Evolutionary conservation across 1,139 yeast species (phyloP).

Genomic region (Candida sanyaensis): DNA sequence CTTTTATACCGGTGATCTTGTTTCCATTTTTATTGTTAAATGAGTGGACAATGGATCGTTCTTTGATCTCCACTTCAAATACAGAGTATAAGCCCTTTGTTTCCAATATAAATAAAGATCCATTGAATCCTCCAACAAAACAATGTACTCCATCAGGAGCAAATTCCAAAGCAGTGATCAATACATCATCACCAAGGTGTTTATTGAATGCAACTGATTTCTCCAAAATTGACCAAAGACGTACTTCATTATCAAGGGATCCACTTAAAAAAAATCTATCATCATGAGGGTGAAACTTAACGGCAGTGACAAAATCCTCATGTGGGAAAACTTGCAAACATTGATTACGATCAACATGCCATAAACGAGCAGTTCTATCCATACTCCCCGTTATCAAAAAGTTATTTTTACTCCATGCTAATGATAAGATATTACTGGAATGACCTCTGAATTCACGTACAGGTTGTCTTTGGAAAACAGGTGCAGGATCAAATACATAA

Average conservation of each 20-base stretch:
- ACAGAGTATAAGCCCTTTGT: conserved; percentile 63
- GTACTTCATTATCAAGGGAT: conserved; percentile 73
- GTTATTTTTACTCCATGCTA: conserved; percentile 90
- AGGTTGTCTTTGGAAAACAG: conserved; percentile 79
- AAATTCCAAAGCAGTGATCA: conserved; percentile 70
- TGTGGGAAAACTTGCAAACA: conserved; percentile 71
- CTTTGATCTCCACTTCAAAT: conserved; percentile 54
- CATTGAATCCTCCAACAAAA: conserved; percentile 81
- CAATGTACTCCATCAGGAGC: conserved; percentile 69
- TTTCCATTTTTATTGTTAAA: conserved; percentile 32
- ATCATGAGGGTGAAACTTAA: conserved; percentile 81
- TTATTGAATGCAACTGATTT: conserved; percentile 32
- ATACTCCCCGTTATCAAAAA: conserved; percentile 80
- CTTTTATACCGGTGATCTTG: conserved; percentile 43
- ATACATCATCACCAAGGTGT: conserved; percentile 53
- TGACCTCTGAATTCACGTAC: conserved; percentile 66
- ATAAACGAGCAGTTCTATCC: conserved; percentile 80
- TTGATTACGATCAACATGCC: conserved; percentile 75
- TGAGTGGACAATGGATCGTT: conserved; percentile 25
- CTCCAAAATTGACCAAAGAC: conserved; percentile 86
- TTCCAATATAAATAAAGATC: conserved; percentile 62
- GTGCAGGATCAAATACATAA: conserved; percentile 52
- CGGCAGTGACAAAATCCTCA: conserved; percentile 81
- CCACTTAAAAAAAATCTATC: conserved; percentile 88
- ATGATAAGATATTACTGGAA: conserved; percentile 62